Base-by-base conservation (phyloP, 768 basidiomycete genomes). In the Pleurotus cornucopiae region DNA sequence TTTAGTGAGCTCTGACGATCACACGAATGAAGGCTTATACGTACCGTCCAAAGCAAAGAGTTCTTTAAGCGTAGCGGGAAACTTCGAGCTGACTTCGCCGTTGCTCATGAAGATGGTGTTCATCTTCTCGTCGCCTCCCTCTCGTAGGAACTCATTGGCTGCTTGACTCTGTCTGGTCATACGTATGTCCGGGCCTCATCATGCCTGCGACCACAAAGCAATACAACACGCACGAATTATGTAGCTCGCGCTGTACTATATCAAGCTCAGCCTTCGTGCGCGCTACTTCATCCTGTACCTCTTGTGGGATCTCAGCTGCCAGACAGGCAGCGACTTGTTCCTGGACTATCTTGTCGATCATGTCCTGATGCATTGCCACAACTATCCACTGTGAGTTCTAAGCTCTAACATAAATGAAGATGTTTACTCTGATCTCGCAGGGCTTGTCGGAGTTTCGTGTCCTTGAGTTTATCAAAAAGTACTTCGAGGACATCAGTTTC, bases 151-250 rank as follows among this genome's bases (percentile, higher is more conserved):
- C 11, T 75, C 74, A 61, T 87, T 87, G 9, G 72, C 68, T 4
- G 83, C 77, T 5, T 80, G 76, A 56, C 79, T 83, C 63, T 86
- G 84, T 13, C 84, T 87, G 63, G 7, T 23, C 41, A 11, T 3
- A 11, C 30, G 9, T 34, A 34, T 4, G 30, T 49, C 11, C 23
- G 41, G 48, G 16, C 55, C 3, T 7, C 12, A 57, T 16, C 44
- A 14, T 21, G 13, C 20, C 11, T 7, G 3, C 5, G 2, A 14
- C 34, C 5, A 18, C 5, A 5, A 55, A 46, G 14, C 7, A 41
- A 20, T 12, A 14, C 5, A n/a, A 16, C 3, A 73, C 82, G 58
- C 60, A 85, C 84, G 81, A 81, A 62, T 86, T 85, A 60, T 83
- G 78, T 7, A 85, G 69, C 7, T 73, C 67, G 16, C 73, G 66